Percentiles rank a stretch among this genome's conserved stretches.
These are phyloP conservation scores for Monilinia laxa DNA, from an alignment of 2,329 filamentous ascomycete species.

Conservation along the genomic window DNA sequence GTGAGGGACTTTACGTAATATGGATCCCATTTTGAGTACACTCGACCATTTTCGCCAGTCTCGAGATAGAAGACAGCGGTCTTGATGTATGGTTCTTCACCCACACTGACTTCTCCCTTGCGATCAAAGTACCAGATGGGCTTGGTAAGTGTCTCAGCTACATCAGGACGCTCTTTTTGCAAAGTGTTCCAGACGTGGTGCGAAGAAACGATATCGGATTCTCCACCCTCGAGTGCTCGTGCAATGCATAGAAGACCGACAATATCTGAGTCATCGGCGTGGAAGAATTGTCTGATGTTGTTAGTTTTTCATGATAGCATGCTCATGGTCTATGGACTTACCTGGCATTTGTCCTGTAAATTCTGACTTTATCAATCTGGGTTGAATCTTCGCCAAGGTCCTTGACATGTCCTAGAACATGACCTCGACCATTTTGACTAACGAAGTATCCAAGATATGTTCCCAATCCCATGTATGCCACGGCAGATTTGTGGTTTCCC, in stretches of 20 bases:
- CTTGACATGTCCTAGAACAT: conserved; percentile 87
- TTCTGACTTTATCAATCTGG: conserved; percentile 80
- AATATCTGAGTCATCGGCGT: conserved; percentile 78
- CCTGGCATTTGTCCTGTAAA: conserved; percentile 82
- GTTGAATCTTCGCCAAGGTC: conserved; percentile 62
- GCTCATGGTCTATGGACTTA: conserved; percentile 33
- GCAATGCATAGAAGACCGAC: conserved; percentile 82
- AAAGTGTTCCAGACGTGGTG: conserved; percentile 82
- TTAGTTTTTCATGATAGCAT: neutral
- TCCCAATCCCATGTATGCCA: conserved; percentile 87
- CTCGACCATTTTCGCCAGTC: conserved; percentile 60
- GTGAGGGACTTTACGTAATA: conserved; percentile 78
- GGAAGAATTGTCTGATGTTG: conserved; percentile 68
- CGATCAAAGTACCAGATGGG: conserved; percentile 92
- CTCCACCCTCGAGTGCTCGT: conserved; percentile 75
- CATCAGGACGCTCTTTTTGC: conserved; percentile 71
- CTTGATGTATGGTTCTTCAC: conserved; percentile 72
- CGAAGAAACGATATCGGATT: conserved; percentile 76
- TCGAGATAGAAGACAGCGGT: conserved; percentile 77
- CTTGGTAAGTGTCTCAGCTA: conserved; percentile 70
- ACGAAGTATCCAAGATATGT: conserved; percentile 87
- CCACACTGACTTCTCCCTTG: conserved; percentile 76
- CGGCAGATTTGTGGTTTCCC: conserved; percentile 76
- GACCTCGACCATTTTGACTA: conserved; percentile 79
- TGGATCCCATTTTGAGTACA: conserved; percentile 87